Base-by-base conservation (phyloP, 768 basidiomycete genomes). In the Auricularia auricula-judae region DNA sequence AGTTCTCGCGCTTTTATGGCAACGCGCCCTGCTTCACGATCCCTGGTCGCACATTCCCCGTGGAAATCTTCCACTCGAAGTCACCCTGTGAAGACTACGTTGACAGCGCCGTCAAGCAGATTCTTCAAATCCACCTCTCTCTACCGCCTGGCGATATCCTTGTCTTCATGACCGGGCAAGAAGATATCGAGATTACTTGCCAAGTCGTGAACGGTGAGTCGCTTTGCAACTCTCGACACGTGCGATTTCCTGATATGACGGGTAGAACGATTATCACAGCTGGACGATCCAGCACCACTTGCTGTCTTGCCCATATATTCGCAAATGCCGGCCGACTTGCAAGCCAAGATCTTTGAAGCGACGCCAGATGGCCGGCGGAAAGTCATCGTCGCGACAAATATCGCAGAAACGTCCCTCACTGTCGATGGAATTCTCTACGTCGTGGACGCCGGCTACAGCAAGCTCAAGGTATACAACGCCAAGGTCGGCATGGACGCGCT, bases 41-140 rank as follows among this genome's bases (percentile, higher is more conserved):
- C 69, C 88, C 88, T 1, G 87, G 87, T 36, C 89, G 97, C 62
- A 98, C 97, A 7, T 99, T 99, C 78, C 97, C 96, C 0, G 97
- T 99, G 64, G 97, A 99, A 72, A 93, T 86, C 34, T 92, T 88
- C 78, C 96, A 97, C 76, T 82, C 92, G 23, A 98, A 98, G 73
- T 95, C 95, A 0, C 97, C 97, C 0, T 99, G 96, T 71, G 97
- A 99, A 73, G 97, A 99, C 73, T 99, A 99, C 71, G 97, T 99
- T 64, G 97, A 99, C 73, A 86, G 91, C 66, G 89, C 97, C 1
- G 97, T 99, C 69, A 99, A 98, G 78, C 96, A 99, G 76, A 91
- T 98, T 16, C 81, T 98, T 35, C 92, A 96, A 71, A 98, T 99
- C 54, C 96, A 99, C 73, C 80, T 98, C 47, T 93, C 96, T 1